Conservation (phyloP, 495 filamentous ascomycete genomes). For the Xylaria nigripes region DNA sequence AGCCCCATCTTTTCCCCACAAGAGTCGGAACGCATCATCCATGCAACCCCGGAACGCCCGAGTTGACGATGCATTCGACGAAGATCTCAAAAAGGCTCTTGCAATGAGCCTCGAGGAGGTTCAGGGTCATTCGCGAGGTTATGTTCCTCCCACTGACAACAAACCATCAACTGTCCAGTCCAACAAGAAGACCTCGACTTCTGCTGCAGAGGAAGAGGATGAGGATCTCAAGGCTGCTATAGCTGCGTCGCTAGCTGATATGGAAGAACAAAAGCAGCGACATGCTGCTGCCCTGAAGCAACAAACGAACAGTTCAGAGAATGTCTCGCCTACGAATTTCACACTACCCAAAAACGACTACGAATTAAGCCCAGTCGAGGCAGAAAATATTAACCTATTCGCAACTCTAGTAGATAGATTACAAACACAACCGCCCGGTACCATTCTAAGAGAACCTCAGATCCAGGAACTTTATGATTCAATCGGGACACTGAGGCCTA, state of each 20-base stretch:
- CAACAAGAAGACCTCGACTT: slow-evolving; percentile 34
- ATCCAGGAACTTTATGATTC: slow-evolving; percentile 98
- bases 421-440: slow-evolving; percentile 91
- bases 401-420: slow-evolving; percentile 88
- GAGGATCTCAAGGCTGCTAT: slow-evolving; percentile 93
- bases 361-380: slow-evolving; percentile 87
- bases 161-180: slow-evolving; percentile 21
- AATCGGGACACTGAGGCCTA: slow-evolving; percentile 84
- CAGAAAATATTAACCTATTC: slow-evolving; percentile 96
- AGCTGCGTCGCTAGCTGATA: slow-evolving; percentile 90
- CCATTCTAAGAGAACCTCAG: slow-evolving; percentile 88
- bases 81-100: slow-evolving; percentile 84
- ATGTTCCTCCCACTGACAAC: slow-evolving; percentile 34
- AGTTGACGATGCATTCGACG: slow-evolving; percentile 79
- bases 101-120: slow-evolving; percentile 97
- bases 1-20: slow-evolving; percentile 29
- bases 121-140: slow-evolving; percentile 48
- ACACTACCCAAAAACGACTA: slow-evolving; percentile 77
- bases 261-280: slow-evolving; percentile 95
- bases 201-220: slow-evolving; percentile 69
- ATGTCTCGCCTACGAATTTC: slow-evolving; percentile 31
- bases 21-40: slow-evolving; percentile 33
- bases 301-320: slow-evolving; percentile 44
- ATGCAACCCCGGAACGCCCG: slow-evolving; percentile 89
- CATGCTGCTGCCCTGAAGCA: slow-evolving; percentile 75